Evolutionary conservation across 2,329 filamentous ascomycete species (phyloP).

Genomic region (Gnomoniopsis sp.): DNA sequence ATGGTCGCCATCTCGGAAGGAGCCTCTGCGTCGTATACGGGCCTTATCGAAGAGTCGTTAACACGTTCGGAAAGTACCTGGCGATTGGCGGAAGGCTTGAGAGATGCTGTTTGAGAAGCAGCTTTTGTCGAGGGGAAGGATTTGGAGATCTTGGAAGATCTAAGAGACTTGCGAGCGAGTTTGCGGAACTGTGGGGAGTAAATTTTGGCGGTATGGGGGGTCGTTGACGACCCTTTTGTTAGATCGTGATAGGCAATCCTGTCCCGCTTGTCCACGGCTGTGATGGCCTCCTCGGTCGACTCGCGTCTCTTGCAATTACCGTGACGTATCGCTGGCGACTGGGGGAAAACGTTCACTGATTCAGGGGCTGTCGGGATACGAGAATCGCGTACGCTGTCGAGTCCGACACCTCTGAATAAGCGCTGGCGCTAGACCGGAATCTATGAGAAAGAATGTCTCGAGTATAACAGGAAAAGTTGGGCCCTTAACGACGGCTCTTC

Average conservation of each 20-base stretch:
- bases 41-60: constrained; percentile 13
- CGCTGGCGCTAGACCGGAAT: neutral
- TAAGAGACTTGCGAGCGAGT: constrained; percentile 7
- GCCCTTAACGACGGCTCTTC: constrained; percentile 16
- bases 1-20: constrained; percentile 44
- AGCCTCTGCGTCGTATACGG: constrained; percentile 9
- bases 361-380: neutral
- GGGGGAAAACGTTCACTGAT: neutral
- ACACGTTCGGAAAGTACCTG: constrained; percentile 20
- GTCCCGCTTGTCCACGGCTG: neutral
- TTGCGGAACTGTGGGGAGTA: constrained; percentile 55
- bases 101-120: neutral
- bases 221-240: constrained; percentile 5
- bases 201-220: constrained; percentile 54
- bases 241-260: neutral
- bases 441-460: neutral
- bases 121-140: constrained; percentile 10
- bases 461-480: neutral
- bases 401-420: neutral
- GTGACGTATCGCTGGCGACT: neutral
- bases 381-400: neutral
- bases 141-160: constrained; percentile 21
- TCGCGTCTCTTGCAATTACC: neutral
- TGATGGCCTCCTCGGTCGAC: neutral
- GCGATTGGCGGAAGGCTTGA: constrained; percentile 8